Evolutionary conservation across 2,329 filamentous ascomycete species (phyloP).

Genomic region (Metarhizium brunneum): DNA sequence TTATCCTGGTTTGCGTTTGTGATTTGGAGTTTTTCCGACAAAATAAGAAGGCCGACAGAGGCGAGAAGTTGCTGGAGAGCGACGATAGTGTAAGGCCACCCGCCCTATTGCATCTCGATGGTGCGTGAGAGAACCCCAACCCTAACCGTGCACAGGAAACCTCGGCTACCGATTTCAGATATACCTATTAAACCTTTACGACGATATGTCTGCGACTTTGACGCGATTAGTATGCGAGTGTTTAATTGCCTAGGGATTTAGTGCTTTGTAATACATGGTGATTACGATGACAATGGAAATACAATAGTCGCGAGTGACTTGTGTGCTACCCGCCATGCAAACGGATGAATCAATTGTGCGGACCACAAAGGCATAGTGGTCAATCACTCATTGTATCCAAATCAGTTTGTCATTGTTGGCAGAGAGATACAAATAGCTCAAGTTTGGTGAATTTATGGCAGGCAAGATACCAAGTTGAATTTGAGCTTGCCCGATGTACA

Average conservation of each 20-base stretch:
- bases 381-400: neutral
- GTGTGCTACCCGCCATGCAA: neutral
- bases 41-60: constrained; percentile 43
- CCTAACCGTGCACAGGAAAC: neutral
- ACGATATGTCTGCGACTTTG: neutral
- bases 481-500: neutral
- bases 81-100: constrained; percentile 34
- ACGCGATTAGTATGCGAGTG: no score
- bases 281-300: neutral
- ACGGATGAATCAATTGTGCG: neutral
- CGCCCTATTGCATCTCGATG: neutral
- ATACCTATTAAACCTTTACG: neutral
- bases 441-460: no score
- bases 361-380: neutral
- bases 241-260: no score
- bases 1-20: constrained; percentile 34
- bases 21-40: constrained; percentile 31
- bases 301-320: neutral
- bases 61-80: constrained; percentile 40
- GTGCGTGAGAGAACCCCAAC: neutral
- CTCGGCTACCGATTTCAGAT: neutral
- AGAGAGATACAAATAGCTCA: neutral
- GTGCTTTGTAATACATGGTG: neutral
- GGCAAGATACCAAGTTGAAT: neutral
- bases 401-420: neutral